Conservation (phyloP, 73 alveolate species). For the Halteria grandinella region DNA sequence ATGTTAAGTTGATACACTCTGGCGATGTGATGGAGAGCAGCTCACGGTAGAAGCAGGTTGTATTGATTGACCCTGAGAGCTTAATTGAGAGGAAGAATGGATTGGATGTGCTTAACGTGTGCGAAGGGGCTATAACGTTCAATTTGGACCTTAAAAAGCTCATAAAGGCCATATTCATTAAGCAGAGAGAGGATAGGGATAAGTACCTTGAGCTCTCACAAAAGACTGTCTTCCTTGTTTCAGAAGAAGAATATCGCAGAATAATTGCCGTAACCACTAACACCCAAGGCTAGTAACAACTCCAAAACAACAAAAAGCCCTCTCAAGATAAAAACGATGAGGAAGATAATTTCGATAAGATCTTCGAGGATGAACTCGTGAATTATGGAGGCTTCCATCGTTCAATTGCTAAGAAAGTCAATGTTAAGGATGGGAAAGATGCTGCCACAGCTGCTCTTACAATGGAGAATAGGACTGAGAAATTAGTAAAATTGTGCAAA, state of each 20-base stretch:
- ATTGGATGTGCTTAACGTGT: conserved; percentile 14
- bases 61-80: conserved; percentile 47
- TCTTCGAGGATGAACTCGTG: conserved; percentile 42
- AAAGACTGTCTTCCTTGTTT: conserved; percentile 23
- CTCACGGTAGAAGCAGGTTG: conserved; percentile 6
- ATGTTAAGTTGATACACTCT: conserved; percentile 23
- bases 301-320: too few relatives aligned
- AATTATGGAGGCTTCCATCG: conserved; percentile 54
- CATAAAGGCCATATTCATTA: conserved; percentile 19
- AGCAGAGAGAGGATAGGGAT: conserved; percentile 50
- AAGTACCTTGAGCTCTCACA: conserved; percentile 29
- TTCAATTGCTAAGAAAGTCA: conserved; percentile 22
- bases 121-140: conserved; percentile 48
- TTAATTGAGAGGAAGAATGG: conserved; percentile 18
- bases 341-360: conserved; percentile 43
- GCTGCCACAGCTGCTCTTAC: too few relatives aligned
- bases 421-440: conserved; percentile 5
- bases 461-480: conserved; percentile 36
- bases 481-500: conserved; percentile 8
- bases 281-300: too few relatives aligned
- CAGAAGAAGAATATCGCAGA: conserved; percentile 31
- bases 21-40: conserved; percentile 38
- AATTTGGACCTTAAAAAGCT: conserved; percentile 52
- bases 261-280: too few relatives aligned
- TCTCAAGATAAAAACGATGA: conserved; percentile 1